These are phyloP conservation scores for Salix dunnii DNA, from an alignment of 345 rosid genomes.

Conservation along the genomic window DNA sequence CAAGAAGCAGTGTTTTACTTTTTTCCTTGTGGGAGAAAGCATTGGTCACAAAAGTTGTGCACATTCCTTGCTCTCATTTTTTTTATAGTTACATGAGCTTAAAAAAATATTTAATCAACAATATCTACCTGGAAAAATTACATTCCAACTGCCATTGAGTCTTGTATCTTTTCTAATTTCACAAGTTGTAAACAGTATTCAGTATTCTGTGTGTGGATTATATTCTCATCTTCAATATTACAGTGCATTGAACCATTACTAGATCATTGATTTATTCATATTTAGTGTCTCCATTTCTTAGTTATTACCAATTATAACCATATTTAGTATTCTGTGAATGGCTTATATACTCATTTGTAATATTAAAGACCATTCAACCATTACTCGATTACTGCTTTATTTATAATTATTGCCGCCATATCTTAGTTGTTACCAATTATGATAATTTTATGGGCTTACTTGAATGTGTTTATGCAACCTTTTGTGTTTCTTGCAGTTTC, in stretches of 20 bases:
- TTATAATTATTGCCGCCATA: not conserved
- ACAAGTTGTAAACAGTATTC: not conserved
- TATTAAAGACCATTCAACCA: not conserved
- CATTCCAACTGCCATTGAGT: not conserved
- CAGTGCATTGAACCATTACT: not conserved
- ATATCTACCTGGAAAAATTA: not conserved
- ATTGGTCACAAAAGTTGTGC: not conserved
- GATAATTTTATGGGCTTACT: not conserved
- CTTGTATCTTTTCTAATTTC: not conserved
- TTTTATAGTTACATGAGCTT: not conserved
- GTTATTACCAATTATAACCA: not conserved
- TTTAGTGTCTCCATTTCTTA: not conserved
- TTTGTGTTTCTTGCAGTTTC: conserved; percentile 42
- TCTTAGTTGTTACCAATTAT: too few species aligned
- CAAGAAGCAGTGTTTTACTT: not conserved
- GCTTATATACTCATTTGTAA: not conserved
- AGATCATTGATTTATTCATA: not conserved
- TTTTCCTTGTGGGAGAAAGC: not conserved
- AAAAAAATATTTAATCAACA: not conserved
- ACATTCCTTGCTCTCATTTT: not conserved
- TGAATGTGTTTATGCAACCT: conserved; percentile 1
- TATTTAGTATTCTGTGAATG: not conserved
- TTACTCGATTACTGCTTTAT: not conserved
- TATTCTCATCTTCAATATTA: not conserved
- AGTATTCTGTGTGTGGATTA: not conserved